A percentile compares a stretch with the other conserved stretches of the same genome.
phyloP scores from a whole-genome alignment of 768 basidiomycete species.

The Xanthoconium stramineum region DNA sequence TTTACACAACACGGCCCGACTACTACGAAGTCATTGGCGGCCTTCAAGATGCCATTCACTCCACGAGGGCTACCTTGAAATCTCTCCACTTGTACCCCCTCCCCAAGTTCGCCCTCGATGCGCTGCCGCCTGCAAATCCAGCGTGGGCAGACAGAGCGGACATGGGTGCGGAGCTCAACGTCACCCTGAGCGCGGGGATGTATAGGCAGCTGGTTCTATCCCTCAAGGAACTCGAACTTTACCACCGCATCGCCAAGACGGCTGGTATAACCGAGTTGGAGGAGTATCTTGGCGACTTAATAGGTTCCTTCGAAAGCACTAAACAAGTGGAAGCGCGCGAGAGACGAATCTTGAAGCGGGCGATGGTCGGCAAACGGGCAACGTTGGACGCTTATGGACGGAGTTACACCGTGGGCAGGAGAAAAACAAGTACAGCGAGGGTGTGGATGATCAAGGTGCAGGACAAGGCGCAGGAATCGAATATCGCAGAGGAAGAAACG shows the following conservation, averaged over 20 bases:
- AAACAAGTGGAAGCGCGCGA: slow-evolving; percentile 47
- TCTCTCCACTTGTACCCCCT: slow-evolving; percentile 72
- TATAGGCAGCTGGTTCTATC: slow-evolving; percentile 63
- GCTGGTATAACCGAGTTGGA: slow-evolving; percentile 45
- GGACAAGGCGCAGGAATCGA: slow-evolving; percentile 33
- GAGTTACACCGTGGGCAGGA: slow-evolving; percentile 79
- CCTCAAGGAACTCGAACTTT: slow-evolving; percentile 66
- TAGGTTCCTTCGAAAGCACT: slow-evolving; percentile 65
- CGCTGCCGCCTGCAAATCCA: slow-evolving; percentile 54
- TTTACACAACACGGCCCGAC: slow-evolving; percentile 76
- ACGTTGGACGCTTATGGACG: slow-evolving; percentile 74
- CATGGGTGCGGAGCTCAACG: slow-evolving; percentile 55
- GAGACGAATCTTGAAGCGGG: slow-evolving; percentile 20
- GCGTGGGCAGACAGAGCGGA: slow-evolving; percentile 69
- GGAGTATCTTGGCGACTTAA: slow-evolving; percentile 54
- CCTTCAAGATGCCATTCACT: slow-evolving; percentile 61
- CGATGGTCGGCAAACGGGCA: slow-evolving; percentile 50
- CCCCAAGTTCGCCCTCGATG: slow-evolving; percentile 61
- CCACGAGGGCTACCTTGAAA: slow-evolving; percentile 58
- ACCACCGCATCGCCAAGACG: slow-evolving; percentile 32
- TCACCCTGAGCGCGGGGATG: slow-evolving; percentile 61
- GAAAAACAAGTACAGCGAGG: slow-evolving; percentile 87
- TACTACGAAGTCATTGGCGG: slow-evolving; percentile 71
- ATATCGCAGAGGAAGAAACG: background rate
- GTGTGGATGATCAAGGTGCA: slow-evolving; percentile 86